A percentile compares a stretch with the other conserved stretches of the same genome.
phyloP scores from a whole-genome alignment of 352 stramenopile species.

The Globisporangium nodosum region DNA sequence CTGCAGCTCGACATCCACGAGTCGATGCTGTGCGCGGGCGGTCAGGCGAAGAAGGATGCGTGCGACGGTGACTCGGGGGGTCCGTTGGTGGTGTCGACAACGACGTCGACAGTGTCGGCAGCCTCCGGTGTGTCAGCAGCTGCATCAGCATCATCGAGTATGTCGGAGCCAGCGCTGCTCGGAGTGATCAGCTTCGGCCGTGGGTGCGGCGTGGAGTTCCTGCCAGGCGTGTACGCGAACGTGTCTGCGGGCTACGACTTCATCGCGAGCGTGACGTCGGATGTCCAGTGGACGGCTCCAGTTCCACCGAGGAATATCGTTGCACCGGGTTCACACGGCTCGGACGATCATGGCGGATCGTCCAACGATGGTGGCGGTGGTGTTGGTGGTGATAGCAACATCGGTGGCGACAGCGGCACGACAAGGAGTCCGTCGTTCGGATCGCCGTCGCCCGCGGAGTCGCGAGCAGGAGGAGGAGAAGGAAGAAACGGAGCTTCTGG shows the following conservation, averaged over 20 bases:
- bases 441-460: too few species aligned
- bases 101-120: slow-evolving; percentile 5
- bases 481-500: background rate
- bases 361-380: too few species aligned
- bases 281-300: slow-evolving; percentile 1
- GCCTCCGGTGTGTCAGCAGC: too few species aligned
- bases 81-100: slow-evolving; percentile 13
- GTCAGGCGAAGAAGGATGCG: slow-evolving; percentile 13
- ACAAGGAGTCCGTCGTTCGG: too few species aligned
- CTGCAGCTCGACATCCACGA: slow-evolving; percentile 10
- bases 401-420: too few species aligned
- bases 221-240: slow-evolving; percentile 16
- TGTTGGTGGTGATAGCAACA: too few species aligned
- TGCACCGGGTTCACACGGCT: background rate
- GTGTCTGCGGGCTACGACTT: slow-evolving; percentile 16
- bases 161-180: slow-evolving; percentile 3
- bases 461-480: background rate
- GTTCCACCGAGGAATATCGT: background rate
- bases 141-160: background rate
- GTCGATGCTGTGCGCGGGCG: slow-evolving; percentile 21
- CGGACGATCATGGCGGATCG: background rate
- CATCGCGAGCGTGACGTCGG: slow-evolving; percentile 10
- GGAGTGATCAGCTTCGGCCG: slow-evolving; percentile 16
- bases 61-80: slow-evolving; percentile 21
- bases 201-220: slow-evolving; percentile 7